phyloP scores from a whole-genome alignment of 306 rosid species.

The Albizia julibrissin region DNA sequence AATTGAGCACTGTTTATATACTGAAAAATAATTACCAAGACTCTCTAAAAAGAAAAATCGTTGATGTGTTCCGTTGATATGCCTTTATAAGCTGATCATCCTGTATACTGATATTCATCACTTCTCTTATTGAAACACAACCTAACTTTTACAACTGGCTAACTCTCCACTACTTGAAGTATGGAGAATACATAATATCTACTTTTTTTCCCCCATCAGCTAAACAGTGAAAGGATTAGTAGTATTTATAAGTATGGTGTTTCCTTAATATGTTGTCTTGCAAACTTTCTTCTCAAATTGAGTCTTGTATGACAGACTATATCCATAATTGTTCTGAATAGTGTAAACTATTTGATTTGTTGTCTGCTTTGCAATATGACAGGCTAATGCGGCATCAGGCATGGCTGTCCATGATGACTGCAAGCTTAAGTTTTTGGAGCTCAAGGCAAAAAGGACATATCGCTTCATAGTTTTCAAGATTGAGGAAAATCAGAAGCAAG shows the following conservation, averaged over 20 bases:
- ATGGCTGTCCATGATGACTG: slow-evolving; percentile 66
- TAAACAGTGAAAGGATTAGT: not conserved
- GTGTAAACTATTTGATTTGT: not conserved
- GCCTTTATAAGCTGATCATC: not conserved
- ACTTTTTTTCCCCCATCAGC: not conserved
- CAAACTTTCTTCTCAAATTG: not conserved
- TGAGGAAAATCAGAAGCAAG: slow-evolving; percentile 56
- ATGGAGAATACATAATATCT: not conserved
- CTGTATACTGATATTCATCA: not conserved
- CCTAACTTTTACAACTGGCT: not conserved
- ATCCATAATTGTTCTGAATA: not conserved
- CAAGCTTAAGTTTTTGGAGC: slow-evolving; percentile 54
- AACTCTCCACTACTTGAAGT: not conserved
- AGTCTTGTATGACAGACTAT: not conserved
- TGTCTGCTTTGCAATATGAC: slow-evolving; percentile 23
- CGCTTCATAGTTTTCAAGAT: slow-evolving; percentile 30
- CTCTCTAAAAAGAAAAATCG: not conserved
- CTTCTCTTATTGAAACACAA: not conserved
- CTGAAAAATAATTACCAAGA: not conserved
- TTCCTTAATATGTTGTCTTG: not conserved
- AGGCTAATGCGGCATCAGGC: slow-evolving; percentile 49
- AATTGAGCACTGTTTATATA: not conserved
- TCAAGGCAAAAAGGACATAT: slow-evolving; percentile 52
- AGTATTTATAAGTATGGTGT: not conserved
- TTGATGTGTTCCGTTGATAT: not conserved